These are phyloP conservation scores for Dendrobium catenatum DNA, from an alignment of 106 monocot species.

Conservation along the genomic window DNA sequence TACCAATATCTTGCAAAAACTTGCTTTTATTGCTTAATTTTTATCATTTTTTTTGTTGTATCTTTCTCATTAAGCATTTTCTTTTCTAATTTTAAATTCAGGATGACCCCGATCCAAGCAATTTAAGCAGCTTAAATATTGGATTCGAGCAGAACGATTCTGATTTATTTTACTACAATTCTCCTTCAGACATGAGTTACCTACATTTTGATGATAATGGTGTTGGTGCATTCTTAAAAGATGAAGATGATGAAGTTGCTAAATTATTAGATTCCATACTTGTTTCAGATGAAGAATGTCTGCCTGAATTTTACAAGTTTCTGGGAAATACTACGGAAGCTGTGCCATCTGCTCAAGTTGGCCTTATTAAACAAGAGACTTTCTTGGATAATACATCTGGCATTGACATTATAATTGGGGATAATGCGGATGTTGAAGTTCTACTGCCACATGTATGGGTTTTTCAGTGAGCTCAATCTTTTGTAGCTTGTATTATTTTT, in stretches of 20 bases:
- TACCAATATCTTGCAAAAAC: not conserved
- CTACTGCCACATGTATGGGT: not conserved
- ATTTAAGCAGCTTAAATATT: constrained; percentile 5
- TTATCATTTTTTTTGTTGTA: not conserved
- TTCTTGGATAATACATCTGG: not conserved
- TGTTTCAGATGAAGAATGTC: not conserved
- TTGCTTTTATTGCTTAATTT: not conserved
- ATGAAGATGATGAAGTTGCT: constrained; percentile 11
- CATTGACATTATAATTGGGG: not conserved
- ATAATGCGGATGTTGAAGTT: constrained; percentile 2
- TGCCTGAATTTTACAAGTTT: not conserved
- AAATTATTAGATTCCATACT: constrained; percentile 23
- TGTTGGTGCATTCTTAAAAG: not conserved
- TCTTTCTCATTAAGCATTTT: not conserved
- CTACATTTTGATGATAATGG: not conserved
- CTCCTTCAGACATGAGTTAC: not conserved
- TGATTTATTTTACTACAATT: constrained; percentile 6
- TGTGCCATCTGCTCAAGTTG: not conserved
- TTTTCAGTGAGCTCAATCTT: not conserved
- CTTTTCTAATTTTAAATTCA: constrained; percentile 7
- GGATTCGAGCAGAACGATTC: constrained; percentile 5
- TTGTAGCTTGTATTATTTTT: not conserved
- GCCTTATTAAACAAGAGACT: not conserved
- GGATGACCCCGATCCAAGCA: constrained; percentile 5
- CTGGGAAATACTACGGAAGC: not conserved